These are phyloP conservation scores for Tricholoma matsutake DNA, from an alignment of 768 basidiomycete species.

Conservation along the genomic window DNA sequence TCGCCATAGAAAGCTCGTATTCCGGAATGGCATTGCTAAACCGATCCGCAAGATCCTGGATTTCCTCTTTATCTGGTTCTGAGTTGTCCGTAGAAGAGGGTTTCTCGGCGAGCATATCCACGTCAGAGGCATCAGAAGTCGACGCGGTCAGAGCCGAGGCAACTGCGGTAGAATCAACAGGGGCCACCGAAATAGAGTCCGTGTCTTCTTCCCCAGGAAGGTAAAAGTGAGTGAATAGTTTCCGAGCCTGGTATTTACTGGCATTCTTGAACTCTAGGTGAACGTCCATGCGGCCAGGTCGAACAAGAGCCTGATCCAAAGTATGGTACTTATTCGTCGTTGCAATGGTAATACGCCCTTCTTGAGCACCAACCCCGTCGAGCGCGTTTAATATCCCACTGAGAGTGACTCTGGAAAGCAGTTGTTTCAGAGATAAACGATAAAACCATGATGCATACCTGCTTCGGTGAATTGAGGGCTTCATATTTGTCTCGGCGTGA, in stretches of 20 bases:
- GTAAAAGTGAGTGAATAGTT: conserved; percentile 70
- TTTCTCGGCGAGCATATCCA: neutral
- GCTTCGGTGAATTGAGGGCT: conserved; percentile 1
- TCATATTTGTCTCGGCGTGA: neutral
- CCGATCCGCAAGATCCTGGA: conserved; percentile 45
- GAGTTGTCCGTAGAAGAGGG: neutral
- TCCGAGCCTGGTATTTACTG: conserved; percentile 61
- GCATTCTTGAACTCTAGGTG: conserved; percentile 78
- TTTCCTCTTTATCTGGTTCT: conserved; percentile 13
- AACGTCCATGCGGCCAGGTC: conserved; percentile 79
- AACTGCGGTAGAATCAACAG: conserved; percentile 21
- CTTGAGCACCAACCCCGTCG: conserved; percentile 75
- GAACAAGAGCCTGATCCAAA: conserved; percentile 71
- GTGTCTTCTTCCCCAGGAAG: conserved; percentile 36
- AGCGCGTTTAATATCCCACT: conserved; percentile 78
- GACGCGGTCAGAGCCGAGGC: conserved; percentile 7
- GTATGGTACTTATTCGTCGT: conserved; percentile 72
- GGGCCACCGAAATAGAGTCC: conserved; percentile 23
- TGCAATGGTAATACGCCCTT: conserved; percentile 79
- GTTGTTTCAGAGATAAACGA: neutral
- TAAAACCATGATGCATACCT: conserved; percentile 3
- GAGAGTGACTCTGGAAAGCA: conserved; percentile 47
- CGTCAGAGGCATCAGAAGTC: conserved; percentile 8
- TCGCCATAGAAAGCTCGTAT: conserved; percentile 46
- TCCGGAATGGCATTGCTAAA: conserved; percentile 56